Conservation (phyloP, 2,329 filamentous ascomycete genomes). For the Pseudogymnoascus sp. region DNA sequence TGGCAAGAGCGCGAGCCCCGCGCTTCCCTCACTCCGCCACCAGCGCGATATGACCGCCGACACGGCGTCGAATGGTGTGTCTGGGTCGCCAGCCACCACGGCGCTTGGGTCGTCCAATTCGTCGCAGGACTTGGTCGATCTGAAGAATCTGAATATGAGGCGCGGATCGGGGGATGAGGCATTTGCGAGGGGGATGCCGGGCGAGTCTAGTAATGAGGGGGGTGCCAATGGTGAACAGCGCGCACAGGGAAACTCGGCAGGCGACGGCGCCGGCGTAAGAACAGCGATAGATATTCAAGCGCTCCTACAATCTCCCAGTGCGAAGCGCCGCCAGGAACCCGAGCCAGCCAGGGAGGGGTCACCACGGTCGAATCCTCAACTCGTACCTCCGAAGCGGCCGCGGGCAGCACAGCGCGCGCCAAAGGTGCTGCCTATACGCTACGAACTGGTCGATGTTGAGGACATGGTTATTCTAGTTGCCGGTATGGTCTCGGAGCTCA, state of each 20-base stretch:
- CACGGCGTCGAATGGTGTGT: not conserved
- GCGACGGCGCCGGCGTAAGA: not conserved
- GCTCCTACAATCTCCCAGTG: not conserved
- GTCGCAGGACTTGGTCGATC: not conserved
- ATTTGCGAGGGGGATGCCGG: not conserved
- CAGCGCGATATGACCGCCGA: conserved; percentile 1
- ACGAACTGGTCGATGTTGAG: conserved; percentile 72
- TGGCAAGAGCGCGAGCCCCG: conserved; percentile 1
- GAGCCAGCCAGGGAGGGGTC: not conserved
- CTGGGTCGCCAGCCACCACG: not conserved
- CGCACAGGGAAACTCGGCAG: not conserved
- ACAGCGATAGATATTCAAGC: conserved; percentile 3
- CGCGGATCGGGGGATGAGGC: not conserved
- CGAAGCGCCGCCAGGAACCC: conserved; percentile 1
- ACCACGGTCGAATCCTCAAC: not conserved
- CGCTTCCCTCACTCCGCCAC: not conserved
- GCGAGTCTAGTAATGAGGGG: not conserved
- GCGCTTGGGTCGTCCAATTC: not conserved
- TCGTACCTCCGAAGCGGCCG: conserved; percentile 41
- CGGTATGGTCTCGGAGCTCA: conserved; percentile 91
- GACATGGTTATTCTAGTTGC: conserved; percentile 86
- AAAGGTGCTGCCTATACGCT: conserved; percentile 59
- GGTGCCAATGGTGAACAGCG: not conserved
- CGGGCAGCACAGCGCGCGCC: conserved; percentile 42
- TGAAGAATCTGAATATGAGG: conserved; percentile 10